Evolutionary conservation across 2,329 filamentous ascomycete species (phyloP), one percentile per base, ranked within the genome.

Genomic region (Neopestalotiopsis sp.): DNA sequence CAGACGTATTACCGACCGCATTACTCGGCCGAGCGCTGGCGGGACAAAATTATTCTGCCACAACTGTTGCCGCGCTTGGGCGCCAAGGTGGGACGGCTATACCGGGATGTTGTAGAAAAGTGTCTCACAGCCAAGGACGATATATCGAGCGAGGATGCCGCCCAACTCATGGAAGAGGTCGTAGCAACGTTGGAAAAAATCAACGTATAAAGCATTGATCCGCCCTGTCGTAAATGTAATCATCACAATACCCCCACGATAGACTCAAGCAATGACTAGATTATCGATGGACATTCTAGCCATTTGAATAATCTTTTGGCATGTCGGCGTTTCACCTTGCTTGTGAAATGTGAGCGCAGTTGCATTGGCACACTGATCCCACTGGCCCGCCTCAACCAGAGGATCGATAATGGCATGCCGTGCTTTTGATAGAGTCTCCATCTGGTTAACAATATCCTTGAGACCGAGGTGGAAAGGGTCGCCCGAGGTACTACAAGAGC

Each of bases 261-360:
- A 7, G 38, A 20, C 20, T 80, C 74, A 89, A 20, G 86, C 80
- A 77, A 91, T 90, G 13, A 87, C 80, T 30, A 91, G 77, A 34
- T 82, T 83, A 38, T 89, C 85, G 65, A 90, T 81, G 2, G 88
- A 86, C 59, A 81, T 73, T 69, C 85, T 84, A 5, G 89, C 88
- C 40, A 88, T 83, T 38, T 86, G 82, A 20, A 91, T 82, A 42
- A 90, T 83, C 68, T 79, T 80, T 70, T 85, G 75, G 70, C 88
- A 91, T 30, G 81, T 79, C 61, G 82, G 81, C 63, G 77, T 78
- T 49, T 82, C 79, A n/a, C 77, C 80, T 1, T 74, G 69, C 28
- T 74, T 68, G 42, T 73, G 76, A 28, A 82, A 70, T 69, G 76
- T 71, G 24, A 77, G 69, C 49, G 67, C 72, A 53, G 71, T 75